phyloP scores from a whole-genome alignment of 495 filamentous ascomycete species.

The Antarctomyces pellizariae region DNA sequence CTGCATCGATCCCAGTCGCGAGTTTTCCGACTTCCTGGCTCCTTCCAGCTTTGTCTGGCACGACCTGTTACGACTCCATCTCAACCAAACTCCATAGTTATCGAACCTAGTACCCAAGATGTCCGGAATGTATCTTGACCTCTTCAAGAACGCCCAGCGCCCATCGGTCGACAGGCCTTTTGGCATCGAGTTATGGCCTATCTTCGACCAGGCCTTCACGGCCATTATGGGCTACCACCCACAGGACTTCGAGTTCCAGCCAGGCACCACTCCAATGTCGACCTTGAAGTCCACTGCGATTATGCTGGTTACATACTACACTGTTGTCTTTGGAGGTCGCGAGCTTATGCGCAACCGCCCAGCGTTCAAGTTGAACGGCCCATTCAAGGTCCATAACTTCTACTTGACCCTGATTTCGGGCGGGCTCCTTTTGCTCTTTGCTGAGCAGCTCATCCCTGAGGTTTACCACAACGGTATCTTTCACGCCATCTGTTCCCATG shows the following conservation, averaged over 20 bases:
- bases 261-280: constrained; percentile 45
- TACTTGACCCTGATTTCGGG: constrained; percentile 48
- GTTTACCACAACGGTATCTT: constrained; percentile 45
- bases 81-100: too few species aligned
- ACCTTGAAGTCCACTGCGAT: constrained; percentile 39
- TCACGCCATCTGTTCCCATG: constrained; percentile 41
- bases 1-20: too few species aligned
- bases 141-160: too few species aligned
- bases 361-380: constrained; percentile 38
- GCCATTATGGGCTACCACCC: constrained; percentile 45
- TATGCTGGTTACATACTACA: constrained; percentile 46
- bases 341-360: constrained; percentile 47
- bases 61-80: too few species aligned
- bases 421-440: constrained; percentile 40
- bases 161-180: constrained; percentile 91
- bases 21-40: too few species aligned
- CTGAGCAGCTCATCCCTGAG: constrained; percentile 50
- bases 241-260: constrained; percentile 42
- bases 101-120: too few species aligned
- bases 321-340: constrained; percentile 51
- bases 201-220: constrained; percentile 72
- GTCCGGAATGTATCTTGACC: too few species aligned
- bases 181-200: constrained; percentile 77
- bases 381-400: constrained; percentile 68
- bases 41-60: too few species aligned